A percentile compares a stretch with the other conserved stretches of the same genome.
Evolutionary conservation across 2,329 filamentous ascomycete genomes (phyloP).

Genomic region (Lecanicillium sp.): DNA sequence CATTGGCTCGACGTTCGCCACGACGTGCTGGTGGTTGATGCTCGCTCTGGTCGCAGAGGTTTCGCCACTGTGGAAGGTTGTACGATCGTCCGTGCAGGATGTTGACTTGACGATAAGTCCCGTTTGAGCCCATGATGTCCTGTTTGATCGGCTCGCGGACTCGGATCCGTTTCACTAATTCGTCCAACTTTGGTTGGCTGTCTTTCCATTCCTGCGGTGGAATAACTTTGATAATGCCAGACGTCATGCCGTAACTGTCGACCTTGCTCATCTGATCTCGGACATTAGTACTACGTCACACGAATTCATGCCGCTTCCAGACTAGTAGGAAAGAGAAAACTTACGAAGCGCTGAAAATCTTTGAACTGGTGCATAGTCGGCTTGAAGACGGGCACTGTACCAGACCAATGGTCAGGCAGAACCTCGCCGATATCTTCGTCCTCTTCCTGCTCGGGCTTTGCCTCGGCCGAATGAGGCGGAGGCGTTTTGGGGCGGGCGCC

Average conservation of each 20-base stretch:
- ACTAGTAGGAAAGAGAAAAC: conserved; percentile 18
- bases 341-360: conserved; percentile 85
- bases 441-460: conserved; percentile 16
- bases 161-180: conserved; percentile 81
- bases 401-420: conserved; percentile 81
- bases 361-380: conserved; percentile 93
- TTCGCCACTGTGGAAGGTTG: conserved; percentile 93
- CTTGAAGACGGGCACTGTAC: conserved; percentile 86
- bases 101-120: conserved; percentile 94
- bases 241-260: conserved; percentile 93
- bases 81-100: conserved; percentile 94
- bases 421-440: conserved; percentile 68
- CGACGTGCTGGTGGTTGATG: conserved; percentile 90
- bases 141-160: conserved; percentile 98
- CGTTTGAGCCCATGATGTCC: conserved; percentile 92
- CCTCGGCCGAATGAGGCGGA: conserved; percentile 17
- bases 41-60: conserved; percentile 86
- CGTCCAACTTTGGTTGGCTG: conserved; percentile 66
- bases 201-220: conserved; percentile 91
- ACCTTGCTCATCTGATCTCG: conserved; percentile 61
- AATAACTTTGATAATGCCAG: conserved; percentile 92
- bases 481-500: conserved; percentile 10
- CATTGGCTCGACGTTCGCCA: conserved; percentile 66
- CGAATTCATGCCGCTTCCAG: background rate
- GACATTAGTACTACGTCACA: conserved; percentile 5